Evolutionary conservation across 371 early-diverging fungal genomes (phyloP), one percentile per base, ranked within the genome.

Genomic region (Mucor racemosus): DNA sequence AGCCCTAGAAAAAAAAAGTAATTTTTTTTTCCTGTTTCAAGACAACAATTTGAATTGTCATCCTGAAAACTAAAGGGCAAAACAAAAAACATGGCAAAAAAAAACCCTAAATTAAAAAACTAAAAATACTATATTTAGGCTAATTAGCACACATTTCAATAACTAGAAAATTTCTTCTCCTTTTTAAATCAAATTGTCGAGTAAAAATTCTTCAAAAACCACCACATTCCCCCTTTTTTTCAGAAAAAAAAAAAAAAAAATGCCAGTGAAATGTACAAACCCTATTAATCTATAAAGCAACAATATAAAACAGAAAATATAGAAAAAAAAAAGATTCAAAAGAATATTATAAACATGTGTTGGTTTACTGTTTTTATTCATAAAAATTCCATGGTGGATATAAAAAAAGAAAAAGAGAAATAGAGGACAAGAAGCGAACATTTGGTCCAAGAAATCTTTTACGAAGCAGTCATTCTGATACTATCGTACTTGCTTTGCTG

Each of bases 381-480:
- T 8, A 19, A 8, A 8, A 19, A 46, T 0, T 5, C 17, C 46
- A 4, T 46, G 46, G 1, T 19, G 10, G 10, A 44, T n/a, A 17
- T 15, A 21, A 10, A 26, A 13, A 13, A 53, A 53, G 14, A 21
- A 31, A 31, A 31, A 14, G 19, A 53, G 26, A 53, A 53, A 26
- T 9, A 38, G 38, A 38, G 11, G 17, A 15, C 21, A 26, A 7
- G 2, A 17, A 15, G 5, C 19, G 15, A 44, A 44, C 46, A 44
- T 17, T 10, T 26, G 0, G 42, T 41, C 26, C 31, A 53, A 53
- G 53, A 53, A 53, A 53, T 31, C 31, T 53, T 53, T 53, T 31
- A 53, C 53, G 7, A 53, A 53, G 53, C 53, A 53, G 53, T 53
- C 53, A 53, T 53, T 53, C 21, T 53, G n/a, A 53, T 31, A 53